A percentile compares a stretch with the other conserved stretches of the same genome.
phyloP scores from a whole-genome alignment of 2,329 filamentous ascomycete genomes.

The Elsinoe perseae region DNA sequence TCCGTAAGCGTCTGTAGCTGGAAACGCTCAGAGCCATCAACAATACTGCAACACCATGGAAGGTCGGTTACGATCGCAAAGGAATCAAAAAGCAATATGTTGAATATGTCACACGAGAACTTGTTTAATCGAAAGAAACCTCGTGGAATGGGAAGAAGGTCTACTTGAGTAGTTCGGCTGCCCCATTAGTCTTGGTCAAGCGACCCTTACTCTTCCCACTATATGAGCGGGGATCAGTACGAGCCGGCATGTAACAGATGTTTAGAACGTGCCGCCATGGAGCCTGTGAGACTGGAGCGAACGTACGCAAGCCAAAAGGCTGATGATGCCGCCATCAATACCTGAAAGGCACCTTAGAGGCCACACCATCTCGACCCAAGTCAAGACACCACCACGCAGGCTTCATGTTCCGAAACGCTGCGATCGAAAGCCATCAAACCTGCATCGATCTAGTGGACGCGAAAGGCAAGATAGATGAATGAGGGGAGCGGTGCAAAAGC shows the following conservation, averaged over 20 bases:
- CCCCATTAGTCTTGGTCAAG: background rate
- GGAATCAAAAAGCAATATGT: background rate
- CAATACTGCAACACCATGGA: background rate
- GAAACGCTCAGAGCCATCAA: background rate
- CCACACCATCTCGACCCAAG: background rate
- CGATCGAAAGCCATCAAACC: constrained; percentile 4
- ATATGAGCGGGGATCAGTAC: constrained; percentile 10
- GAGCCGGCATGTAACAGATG: background rate
- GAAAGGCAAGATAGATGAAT: constrained; percentile 1
- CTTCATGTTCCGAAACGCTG: constrained; percentile 6
- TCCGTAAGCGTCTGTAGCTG: background rate
- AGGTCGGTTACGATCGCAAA: background rate
- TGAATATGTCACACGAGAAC: background rate
- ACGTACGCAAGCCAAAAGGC: background rate
- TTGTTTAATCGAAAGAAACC: background rate
- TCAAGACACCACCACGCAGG: background rate
- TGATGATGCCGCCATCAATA: background rate
- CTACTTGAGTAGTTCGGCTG: constrained; percentile 3
- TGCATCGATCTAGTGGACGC: background rate
- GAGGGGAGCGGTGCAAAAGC: constrained; percentile 3
- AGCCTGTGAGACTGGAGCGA: background rate
- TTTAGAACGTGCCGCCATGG: background rate
- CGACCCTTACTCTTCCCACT: background rate
- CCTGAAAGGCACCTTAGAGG: background rate
- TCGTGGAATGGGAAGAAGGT: background rate